These are phyloP conservation scores for Hyaloperonospora brassicae DNA, from an alignment of 352 stramenopile genomes.

Conservation along the genomic window DNA sequence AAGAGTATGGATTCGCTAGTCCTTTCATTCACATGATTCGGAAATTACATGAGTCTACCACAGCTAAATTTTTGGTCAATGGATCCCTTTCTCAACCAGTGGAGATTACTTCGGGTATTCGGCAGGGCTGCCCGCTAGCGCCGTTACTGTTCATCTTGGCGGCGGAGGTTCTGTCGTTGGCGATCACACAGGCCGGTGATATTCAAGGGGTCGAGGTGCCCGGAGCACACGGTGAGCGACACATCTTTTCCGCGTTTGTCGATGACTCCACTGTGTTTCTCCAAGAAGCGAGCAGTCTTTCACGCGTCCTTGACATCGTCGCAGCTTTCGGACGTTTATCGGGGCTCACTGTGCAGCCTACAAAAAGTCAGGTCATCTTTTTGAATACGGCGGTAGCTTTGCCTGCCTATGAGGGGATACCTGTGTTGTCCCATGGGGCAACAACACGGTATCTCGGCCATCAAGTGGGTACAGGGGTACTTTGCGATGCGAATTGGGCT, in stretches of 20 bases:
- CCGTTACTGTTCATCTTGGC: background rate
- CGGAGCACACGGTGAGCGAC: too few relatives aligned
- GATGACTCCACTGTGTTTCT: too few relatives aligned
- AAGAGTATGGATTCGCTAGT: background rate
- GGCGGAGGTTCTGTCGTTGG: background rate
- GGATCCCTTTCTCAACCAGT: background rate
- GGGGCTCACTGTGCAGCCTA: background rate
- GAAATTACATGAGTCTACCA: background rate
- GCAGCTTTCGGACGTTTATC: too few relatives aligned
- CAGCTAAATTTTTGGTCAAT: background rate
- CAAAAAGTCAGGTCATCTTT: background rate
- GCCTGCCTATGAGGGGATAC: background rate
- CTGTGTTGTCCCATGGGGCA: background rate
- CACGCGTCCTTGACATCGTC: too few relatives aligned
- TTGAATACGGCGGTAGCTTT: background rate
- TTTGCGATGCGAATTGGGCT: background rate
- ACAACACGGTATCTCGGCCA: background rate
- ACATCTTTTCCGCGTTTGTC: too few relatives aligned
- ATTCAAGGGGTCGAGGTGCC: too few relatives aligned
- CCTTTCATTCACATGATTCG: background rate
- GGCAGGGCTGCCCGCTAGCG: background rate
- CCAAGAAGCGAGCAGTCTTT: too few relatives aligned
- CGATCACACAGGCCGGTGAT: too few relatives aligned
- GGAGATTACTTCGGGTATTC: too few relatives aligned
- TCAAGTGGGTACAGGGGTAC: background rate